phyloP scores from a whole-genome alignment of 805 yeast species.

The Lachancea sp. region DNA sequence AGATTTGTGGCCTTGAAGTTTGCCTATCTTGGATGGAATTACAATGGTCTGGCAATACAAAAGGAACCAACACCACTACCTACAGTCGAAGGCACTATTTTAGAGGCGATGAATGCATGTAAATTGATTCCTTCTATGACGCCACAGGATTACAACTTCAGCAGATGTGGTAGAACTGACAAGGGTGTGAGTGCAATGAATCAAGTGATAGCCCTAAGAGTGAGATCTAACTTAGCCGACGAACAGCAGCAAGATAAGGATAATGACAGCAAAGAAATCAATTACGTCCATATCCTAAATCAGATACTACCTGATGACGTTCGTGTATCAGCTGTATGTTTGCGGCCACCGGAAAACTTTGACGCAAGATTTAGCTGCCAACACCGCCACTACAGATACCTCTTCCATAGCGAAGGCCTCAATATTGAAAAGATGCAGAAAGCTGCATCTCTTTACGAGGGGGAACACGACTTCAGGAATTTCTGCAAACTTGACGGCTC shows the following conservation, averaged over 20 bases:
- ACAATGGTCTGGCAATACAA: conserved; percentile 85
- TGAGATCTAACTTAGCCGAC: conserved; percentile 58
- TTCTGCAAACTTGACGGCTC: conserved; percentile 93
- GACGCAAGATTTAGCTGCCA: conserved; percentile 91
- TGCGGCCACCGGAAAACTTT: conserved; percentile 75
- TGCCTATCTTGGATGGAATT: conserved; percentile 91
- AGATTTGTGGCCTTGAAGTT: conserved; percentile 75
- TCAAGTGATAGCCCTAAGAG: conserved; percentile 77
- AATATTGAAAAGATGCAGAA: conserved; percentile 60
- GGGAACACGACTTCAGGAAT: conserved; percentile 86
- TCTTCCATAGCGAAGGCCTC: conserved; percentile 53
- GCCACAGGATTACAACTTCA: conserved; percentile 61
- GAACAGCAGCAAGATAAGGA: conserved; percentile 56
- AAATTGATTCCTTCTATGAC: conserved; percentile 55
- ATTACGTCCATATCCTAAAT: conserved; percentile 70
- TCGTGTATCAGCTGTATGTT: conserved; percentile 69
- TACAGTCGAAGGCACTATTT: conserved; percentile 74
- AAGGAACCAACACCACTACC: conserved; percentile 69
- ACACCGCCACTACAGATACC: conserved; percentile 80
- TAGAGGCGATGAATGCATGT: conserved; percentile 65
- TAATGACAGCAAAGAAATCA: conserved; percentile 63
- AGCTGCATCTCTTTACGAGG: conserved; percentile 56
- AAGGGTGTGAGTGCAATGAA: conserved; percentile 96
- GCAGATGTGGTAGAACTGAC: conserved; percentile 93
- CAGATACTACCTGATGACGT: conserved; percentile 76